phyloP scores from a whole-genome alignment of 2,329 filamentous ascomycete species.

The Gaeumannomyces tritici region DNA sequence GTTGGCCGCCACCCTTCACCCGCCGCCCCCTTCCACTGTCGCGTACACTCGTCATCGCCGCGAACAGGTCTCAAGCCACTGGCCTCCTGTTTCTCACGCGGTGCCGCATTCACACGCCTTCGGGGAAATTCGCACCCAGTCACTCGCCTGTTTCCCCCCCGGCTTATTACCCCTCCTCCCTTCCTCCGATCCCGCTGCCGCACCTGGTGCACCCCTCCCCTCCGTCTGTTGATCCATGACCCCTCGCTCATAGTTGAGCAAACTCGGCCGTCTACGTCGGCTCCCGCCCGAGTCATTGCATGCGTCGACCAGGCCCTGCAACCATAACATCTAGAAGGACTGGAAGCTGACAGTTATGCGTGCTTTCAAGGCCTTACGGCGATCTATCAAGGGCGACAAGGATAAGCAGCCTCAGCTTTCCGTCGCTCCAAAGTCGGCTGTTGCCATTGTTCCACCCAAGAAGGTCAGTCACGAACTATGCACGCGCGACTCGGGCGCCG shows the following conservation, averaged over 20 bases:
- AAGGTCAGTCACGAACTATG: constrained; percentile 53
- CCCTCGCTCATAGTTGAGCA: neutral
- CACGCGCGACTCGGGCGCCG: neutral
- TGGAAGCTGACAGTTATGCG: constrained; percentile 32
- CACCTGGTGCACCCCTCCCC: constrained; percentile 2
- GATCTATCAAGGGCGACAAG: constrained; percentile 88
- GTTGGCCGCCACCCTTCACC: neutral
- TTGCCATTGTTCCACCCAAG: constrained; percentile 85
- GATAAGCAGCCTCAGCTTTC: constrained; percentile 63
- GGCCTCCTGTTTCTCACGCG: neutral
- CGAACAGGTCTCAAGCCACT: neutral
- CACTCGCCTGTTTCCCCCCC: neutral
- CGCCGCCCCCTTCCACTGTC: neutral
- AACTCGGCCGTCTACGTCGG: neutral
- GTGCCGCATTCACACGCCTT: neutral
- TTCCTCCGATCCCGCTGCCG: neutral
- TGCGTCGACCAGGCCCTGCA: neutral
- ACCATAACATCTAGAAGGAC: neutral
- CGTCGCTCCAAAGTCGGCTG: constrained; percentile 74
- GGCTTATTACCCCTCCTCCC: constrained; percentile 1
- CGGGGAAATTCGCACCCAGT: neutral
- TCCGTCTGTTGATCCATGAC: neutral
- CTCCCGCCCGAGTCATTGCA: neutral
- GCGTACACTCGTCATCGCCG: neutral
- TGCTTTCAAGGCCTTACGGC: constrained; percentile 60